Conservation (phyloP, 345 rosid genomes). For the Linum tenue region DNA sequence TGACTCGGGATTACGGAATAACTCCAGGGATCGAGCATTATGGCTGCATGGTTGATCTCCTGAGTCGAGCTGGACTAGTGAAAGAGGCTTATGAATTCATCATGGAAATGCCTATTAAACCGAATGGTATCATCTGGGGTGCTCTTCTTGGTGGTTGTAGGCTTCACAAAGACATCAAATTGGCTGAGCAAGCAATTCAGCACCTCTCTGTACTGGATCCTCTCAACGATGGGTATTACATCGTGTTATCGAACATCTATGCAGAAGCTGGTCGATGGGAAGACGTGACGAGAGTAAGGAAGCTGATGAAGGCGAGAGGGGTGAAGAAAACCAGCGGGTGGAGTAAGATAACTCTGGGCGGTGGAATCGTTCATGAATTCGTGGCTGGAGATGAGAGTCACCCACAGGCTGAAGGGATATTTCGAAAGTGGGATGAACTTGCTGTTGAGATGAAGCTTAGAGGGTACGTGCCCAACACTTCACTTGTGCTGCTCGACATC, state of each 20-base stretch:
- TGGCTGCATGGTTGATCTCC: conserved; percentile 75
- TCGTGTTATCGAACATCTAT: conserved; percentile 52
- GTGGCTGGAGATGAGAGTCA: conserved; percentile 44
- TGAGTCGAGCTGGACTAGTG: conserved; percentile 63
- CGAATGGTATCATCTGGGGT: conserved; percentile 73
- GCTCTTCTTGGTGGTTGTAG: conserved; percentile 83
- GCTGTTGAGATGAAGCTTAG: conserved; percentile 28
- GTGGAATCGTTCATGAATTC: conserved; percentile 54
- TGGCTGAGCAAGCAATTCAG: conserved; percentile 56
- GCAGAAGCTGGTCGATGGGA: conserved; percentile 53
- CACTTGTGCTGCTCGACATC: conserved; percentile 40
- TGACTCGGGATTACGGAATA: conserved; percentile 47
- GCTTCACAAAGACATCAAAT: conserved; percentile 46
- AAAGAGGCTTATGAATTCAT: conserved; percentile 57
- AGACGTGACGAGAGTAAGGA: conserved; percentile 41
- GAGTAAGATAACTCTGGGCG: conserved; percentile 60
- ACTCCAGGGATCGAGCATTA: conserved; percentile 57
- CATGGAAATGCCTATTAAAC: conserved; percentile 46
- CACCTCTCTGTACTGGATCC: conserved; percentile 70
- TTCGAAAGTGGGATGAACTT: conserved; percentile 39
- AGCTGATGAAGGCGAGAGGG: conserved; percentile 41
- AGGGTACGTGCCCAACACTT: conserved; percentile 49
- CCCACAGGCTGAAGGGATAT: conserved; percentile 43
- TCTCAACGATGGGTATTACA: conserved; percentile 50
- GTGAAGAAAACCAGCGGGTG: conserved; percentile 64